Conservation (phyloP, 768 basidiomycete species). For the Podaxis carcinomalis region DNA sequence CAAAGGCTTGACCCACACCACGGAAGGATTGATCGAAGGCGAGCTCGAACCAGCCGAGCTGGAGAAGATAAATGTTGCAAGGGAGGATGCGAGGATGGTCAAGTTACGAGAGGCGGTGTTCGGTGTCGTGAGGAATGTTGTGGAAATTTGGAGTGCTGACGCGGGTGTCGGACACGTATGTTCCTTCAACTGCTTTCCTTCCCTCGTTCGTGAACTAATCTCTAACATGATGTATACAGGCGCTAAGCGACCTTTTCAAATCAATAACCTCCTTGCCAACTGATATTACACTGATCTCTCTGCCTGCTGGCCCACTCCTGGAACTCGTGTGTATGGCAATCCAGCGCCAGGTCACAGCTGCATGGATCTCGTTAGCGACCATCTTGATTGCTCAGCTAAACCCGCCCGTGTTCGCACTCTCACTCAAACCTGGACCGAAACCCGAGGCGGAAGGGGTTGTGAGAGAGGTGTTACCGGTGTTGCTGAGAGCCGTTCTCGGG, state of each 20-base stretch:
- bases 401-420: slow-evolving; percentile 52
- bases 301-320: slow-evolving; percentile 79
- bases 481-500: slow-evolving; percentile 55
- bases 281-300: slow-evolving; percentile 73
- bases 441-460: slow-evolving; percentile 57
- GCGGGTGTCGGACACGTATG: slow-evolving; percentile 73
- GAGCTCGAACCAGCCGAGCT: slow-evolving; percentile 50
- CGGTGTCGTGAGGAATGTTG: slow-evolving; percentile 49
- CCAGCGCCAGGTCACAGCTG: slow-evolving; percentile 67
- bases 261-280: slow-evolving; percentile 79
- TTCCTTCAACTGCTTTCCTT: slow-evolving; percentile 13
- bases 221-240: slow-evolving; percentile 34
- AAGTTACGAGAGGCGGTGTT: slow-evolving; percentile 67
- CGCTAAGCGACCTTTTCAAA: slow-evolving; percentile 78
- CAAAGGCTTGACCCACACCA: slow-evolving; percentile 77
- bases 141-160: slow-evolving; percentile 79
- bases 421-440: slow-evolving; percentile 48
- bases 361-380: slow-evolving; percentile 81
- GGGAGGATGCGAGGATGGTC: slow-evolving; percentile 60
- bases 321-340: slow-evolving; percentile 71
- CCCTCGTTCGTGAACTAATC: not conserved
- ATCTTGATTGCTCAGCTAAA: slow-evolving; percentile 82
- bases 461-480: slow-evolving; percentile 44
- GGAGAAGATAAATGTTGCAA: slow-evolving; percentile 52
- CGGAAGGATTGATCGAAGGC: slow-evolving; percentile 62